Conservation (phyloP, 495 filamentous ascomycete genomes). For the Tuber microsphaerosporum region DNA sequence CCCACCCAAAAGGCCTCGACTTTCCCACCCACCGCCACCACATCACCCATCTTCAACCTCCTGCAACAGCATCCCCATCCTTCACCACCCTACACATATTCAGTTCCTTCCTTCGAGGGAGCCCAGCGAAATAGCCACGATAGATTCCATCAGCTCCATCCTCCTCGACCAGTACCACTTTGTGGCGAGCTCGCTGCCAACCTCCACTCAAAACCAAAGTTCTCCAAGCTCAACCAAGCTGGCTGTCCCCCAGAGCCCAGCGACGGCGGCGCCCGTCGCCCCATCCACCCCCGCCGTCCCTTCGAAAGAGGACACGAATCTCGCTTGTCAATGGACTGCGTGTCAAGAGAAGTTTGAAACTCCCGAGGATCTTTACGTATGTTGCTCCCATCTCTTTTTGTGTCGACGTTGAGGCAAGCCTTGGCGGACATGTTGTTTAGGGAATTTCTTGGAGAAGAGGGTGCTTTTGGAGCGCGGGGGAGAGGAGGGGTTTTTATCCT, state of each 20-base stretch:
- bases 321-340: conserved; percentile 77
- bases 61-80: not conserved
- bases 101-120: conserved; percentile 31
- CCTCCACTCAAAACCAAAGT: conserved; percentile 23
- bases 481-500: conserved; percentile 28
- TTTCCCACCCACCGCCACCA: not conserved
- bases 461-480: not conserved
- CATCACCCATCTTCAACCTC: not conserved
- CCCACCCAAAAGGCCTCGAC: not conserved
- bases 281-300: conserved; percentile 47
- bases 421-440: conserved; percentile 34
- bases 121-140: conserved; percentile 35
- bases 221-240: conserved; percentile 36
- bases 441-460: conserved; percentile 2
- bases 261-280: conserved; percentile 36
- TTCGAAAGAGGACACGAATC: conserved; percentile 53
- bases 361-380: conserved; percentile 84
- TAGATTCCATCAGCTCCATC: conserved; percentile 40
- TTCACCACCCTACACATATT: conserved; percentile 1
- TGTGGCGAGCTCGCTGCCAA: conserved; percentile 22
- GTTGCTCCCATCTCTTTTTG: conserved; percentile 43
- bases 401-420: conserved; percentile 17
- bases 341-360: conserved; percentile 74
- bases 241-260: conserved; percentile 38
- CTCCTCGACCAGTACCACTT: conserved; percentile 39